Evolutionary conservation across 345 rosid genomes (phyloP).

Genomic region (Camelina neglecta): DNA sequence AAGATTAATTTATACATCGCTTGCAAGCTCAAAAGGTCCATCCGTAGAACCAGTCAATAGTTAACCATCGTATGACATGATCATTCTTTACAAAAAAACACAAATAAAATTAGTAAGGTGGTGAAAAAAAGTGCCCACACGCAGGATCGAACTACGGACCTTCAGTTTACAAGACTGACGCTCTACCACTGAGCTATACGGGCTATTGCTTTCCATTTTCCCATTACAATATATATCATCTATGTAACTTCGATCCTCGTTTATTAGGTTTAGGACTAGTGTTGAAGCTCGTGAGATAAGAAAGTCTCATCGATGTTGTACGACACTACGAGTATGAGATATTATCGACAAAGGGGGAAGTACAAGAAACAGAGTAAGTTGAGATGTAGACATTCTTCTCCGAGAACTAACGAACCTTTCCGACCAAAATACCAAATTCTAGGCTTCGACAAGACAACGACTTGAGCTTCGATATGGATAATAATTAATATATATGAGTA

Average conservation of each 20-base stretch:
- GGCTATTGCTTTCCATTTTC: conserved; percentile 29
- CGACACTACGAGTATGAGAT: too few species aligned
- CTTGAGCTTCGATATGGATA: neutral
- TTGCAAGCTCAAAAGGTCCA: neutral
- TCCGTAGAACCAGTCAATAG: neutral
- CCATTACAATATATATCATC: accelerated
- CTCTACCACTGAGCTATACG: conserved; percentile 94
- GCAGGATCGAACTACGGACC: conserved; percentile 88
- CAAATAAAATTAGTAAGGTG: neutral
- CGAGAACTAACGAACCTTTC: neutral
- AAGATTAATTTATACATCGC: neutral
- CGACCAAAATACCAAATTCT: neutral
- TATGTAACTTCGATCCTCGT: too few species aligned
- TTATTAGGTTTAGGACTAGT: neutral
- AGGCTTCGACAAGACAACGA: neutral
- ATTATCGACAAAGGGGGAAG: neutral
- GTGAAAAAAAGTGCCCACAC: conserved; percentile 56
- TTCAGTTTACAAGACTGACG: conserved; percentile 90
- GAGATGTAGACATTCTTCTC: conserved; percentile 5
- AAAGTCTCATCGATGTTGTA: too few species aligned
- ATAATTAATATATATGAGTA: neutral
- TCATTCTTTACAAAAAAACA: too few species aligned
- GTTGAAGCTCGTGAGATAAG: neutral
- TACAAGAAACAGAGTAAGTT: conserved; percentile 31
- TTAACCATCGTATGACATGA: too few species aligned